phyloP scores from a whole-genome alignment of 2,329 filamentous ascomycete genomes.

The Penicillium sclerotiorum region DNA sequence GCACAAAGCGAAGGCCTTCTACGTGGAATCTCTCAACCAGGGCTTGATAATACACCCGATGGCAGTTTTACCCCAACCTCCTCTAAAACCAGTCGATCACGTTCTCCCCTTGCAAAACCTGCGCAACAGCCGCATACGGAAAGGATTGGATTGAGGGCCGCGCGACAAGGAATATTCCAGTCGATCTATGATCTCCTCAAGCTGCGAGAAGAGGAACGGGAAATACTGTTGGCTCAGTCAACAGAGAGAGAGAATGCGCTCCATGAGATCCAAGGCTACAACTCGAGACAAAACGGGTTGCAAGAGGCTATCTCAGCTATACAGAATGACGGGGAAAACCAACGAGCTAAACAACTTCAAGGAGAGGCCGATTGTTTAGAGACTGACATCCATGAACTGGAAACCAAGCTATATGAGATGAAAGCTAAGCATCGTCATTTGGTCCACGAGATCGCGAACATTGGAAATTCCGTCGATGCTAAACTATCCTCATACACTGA shows the following conservation, averaged over 20 bases:
- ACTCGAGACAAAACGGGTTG: constrained; percentile 53
- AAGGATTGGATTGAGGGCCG: constrained; percentile 56
- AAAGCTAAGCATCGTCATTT: constrained; percentile 58
- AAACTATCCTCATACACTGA: constrained; percentile 62
- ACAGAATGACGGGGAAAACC: constrained; percentile 48
- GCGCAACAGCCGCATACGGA: constrained; percentile 43
- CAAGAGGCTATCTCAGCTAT: constrained; percentile 55
- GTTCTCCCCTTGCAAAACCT: constrained; percentile 40
- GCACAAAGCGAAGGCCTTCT: constrained; percentile 62
- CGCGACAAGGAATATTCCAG: constrained; percentile 59
- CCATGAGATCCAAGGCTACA: constrained; percentile 55
- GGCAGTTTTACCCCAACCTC: constrained; percentile 45
- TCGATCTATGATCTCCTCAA: constrained; percentile 59
- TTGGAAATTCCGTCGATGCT: constrained; percentile 61
- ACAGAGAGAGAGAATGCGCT: constrained; percentile 51
- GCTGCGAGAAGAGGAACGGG: constrained; percentile 60
- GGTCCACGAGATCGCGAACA: constrained; percentile 54
- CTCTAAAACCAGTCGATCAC: constrained; percentile 33
- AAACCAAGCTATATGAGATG: constrained; percentile 58
- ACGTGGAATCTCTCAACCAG: constrained; percentile 47
- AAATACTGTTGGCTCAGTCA: constrained; percentile 51
- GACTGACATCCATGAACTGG: constrained; percentile 59
- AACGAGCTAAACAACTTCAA: constrained; percentile 49
- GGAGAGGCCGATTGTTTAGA: constrained; percentile 57
- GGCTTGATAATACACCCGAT: constrained; percentile 50